phyloP scores from a whole-genome alignment of 352 stramenopile species.

The Blastocystis sp. region DNA sequence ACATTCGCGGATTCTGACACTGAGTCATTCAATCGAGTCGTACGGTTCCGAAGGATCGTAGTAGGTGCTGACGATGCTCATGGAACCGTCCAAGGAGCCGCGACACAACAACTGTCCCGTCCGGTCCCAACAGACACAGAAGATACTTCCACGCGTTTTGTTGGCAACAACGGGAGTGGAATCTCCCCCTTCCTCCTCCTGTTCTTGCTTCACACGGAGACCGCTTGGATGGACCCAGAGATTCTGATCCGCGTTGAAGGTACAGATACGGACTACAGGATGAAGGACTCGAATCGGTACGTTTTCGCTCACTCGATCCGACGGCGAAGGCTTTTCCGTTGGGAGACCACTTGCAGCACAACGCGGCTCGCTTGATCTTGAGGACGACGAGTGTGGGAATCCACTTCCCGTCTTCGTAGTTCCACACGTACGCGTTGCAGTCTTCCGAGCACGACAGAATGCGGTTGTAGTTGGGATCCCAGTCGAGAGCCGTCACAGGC shows the following conservation, averaged over 20 bases:
- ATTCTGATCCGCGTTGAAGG: conserved; percentile 48
- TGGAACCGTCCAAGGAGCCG: conserved; percentile 20
- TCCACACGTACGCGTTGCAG: conserved; percentile 54
- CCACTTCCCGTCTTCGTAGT: conserved; percentile 50
- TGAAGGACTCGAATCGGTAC: not conserved
- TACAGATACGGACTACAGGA: conserved; percentile 51
- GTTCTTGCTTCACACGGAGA: conserved; percentile 19
- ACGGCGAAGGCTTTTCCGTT: conserved; percentile 42
- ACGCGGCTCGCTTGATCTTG: conserved; percentile 44
- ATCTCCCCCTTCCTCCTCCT: not conserved
- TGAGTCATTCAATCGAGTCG: not conserved
- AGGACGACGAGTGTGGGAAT: conserved; percentile 17
- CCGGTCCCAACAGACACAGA: conserved; percentile 44
- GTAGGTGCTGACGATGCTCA: conserved; percentile 46
- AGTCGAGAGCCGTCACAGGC: conserved; percentile 27
- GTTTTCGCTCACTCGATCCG: conserved; percentile 32
- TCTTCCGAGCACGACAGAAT: conserved; percentile 52
- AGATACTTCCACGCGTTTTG: conserved; percentile 37
- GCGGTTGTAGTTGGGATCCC: conserved; percentile 28
- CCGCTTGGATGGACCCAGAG: conserved; percentile 35
- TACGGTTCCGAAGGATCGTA: conserved; percentile 15
- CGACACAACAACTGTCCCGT: conserved; percentile 24
- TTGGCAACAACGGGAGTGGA: not conserved
- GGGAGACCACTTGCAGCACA: conserved; percentile 53
- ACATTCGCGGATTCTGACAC: conserved; percentile 2